Percentiles rank a stretch among this genome's conserved stretches.
phyloP scores from a whole-genome alignment of 331 rosid genomes.

The Acacia concinna region DNA sequence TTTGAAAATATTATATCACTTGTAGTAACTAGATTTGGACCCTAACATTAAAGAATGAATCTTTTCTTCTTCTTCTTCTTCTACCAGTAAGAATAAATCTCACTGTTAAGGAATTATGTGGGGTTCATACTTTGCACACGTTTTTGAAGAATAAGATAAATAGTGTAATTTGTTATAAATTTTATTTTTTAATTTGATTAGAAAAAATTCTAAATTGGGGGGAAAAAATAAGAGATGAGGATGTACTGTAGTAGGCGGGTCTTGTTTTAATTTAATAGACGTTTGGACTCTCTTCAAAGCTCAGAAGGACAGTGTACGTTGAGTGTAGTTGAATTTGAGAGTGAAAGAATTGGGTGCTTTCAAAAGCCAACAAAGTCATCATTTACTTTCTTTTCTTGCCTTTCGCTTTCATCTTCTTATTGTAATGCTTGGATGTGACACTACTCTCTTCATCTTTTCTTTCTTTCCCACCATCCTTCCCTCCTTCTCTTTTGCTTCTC shows the following conservation, averaged over 20 bases:
- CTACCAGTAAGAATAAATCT: neutral
- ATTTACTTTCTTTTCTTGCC: neutral
- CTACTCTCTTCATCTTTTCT: neutral
- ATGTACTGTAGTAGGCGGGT: neutral
- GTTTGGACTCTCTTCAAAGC: neutral
- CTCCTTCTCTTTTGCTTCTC: neutral
- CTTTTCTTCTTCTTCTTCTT: too few species aligned
- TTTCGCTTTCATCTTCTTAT: conserved; percentile 7
- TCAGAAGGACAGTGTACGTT: neutral
- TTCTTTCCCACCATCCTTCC: neutral
- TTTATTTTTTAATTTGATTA: too few species aligned
- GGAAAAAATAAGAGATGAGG: neutral
- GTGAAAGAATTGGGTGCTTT: neutral
- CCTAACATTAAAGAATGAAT: neutral
- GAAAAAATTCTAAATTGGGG: too few species aligned
- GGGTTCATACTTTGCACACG: neutral
- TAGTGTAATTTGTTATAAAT: neutral
- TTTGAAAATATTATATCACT: too few species aligned
- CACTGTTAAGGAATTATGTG: too few species aligned
- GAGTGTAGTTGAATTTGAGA: neutral
- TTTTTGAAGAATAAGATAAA: too few species aligned
- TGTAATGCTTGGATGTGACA: neutral
- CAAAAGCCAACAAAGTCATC: neutral
- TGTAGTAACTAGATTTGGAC: neutral
- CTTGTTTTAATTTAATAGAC: neutral